Conservation (phyloP, 75 land plant species). For the Picea sitchensis region DNA sequence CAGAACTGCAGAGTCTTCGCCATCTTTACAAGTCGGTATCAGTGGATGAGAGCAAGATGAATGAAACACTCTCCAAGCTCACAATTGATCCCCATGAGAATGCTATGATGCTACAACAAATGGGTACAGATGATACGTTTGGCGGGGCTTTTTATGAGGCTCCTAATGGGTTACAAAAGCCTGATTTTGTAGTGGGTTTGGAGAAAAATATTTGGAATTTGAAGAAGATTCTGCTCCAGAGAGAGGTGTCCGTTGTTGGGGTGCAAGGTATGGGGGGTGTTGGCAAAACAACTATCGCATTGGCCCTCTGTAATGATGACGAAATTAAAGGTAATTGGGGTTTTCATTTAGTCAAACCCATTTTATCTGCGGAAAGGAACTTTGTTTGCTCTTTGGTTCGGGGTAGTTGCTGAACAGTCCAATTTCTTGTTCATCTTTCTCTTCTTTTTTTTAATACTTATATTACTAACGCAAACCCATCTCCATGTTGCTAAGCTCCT, state of each 20-base stretch:
- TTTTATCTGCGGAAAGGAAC: neutral
- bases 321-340: slow-evolving; percentile 3
- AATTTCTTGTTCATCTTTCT: too few species aligned
- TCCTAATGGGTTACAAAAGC: neutral
- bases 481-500: neutral
- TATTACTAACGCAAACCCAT: neutral
- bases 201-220: neutral
- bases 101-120: neutral
- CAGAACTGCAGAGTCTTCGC: neutral
- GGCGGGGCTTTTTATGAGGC: neutral
- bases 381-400: too few species aligned
- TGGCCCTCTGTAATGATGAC: neutral
- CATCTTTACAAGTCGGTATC: neutral
- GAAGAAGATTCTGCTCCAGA: neutral
- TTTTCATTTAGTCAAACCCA: neutral
- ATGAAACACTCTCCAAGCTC: neutral
- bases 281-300: neutral
- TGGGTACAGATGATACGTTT: neutral
- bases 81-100: neutral
- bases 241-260: neutral
- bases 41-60: neutral
- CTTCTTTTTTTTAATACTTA: neutral
- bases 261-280: neutral
- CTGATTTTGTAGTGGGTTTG: neutral
- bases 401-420: too few species aligned